Conservation (phyloP, 371 early-diverging fungal genomes). For the Synchytrium microbalum region DNA sequence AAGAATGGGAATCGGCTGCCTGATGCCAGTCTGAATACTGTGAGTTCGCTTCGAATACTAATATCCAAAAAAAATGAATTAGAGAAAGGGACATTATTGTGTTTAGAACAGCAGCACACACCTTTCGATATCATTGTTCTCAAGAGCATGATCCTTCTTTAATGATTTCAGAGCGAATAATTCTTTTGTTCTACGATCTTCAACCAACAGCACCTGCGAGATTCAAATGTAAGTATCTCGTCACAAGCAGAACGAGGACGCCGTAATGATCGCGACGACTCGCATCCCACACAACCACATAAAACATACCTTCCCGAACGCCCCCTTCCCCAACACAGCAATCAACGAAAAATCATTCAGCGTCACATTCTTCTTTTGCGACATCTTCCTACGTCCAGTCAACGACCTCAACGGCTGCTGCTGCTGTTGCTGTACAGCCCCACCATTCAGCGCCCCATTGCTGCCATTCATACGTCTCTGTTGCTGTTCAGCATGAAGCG, state of each 20-base stretch:
- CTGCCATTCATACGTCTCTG: background rate
- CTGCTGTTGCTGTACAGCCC: slow-evolving; percentile 3
- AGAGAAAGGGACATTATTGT: background rate
- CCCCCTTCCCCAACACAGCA: slow-evolving; percentile 55
- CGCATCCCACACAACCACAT: too few relatives aligned
- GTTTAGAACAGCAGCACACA: too few relatives aligned
- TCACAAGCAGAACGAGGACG: too few relatives aligned
- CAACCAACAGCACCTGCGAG: slow-evolving; percentile 47
- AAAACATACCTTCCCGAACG: slow-evolving; percentile 56
- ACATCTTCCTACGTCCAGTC: too few relatives aligned
- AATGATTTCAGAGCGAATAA: slow-evolving; percentile 40
- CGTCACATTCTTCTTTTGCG: slow-evolving; percentile 16
- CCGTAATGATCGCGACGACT: too few relatives aligned
- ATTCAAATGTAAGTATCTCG: too few relatives aligned
- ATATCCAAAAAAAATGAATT: background rate
- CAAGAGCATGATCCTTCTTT: slow-evolving; percentile 35
- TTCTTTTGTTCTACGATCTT: slow-evolving; percentile 30
- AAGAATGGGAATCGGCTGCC: slow-evolving; percentile 49
- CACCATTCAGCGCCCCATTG: too few relatives aligned
- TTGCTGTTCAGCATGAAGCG: too few relatives aligned
- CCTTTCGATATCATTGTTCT: slow-evolving; percentile 40
- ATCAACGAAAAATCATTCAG: slow-evolving; percentile 49
- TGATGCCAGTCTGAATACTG: slow-evolving; percentile 43
- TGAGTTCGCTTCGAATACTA: slow-evolving; percentile 38
- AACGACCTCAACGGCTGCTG: slow-evolving; percentile 17